Evolutionary conservation across 2,329 filamentous ascomycete species (phyloP), one percentile per base, ranked within the genome.

Genomic region (Davidsoniella australis): DNA sequence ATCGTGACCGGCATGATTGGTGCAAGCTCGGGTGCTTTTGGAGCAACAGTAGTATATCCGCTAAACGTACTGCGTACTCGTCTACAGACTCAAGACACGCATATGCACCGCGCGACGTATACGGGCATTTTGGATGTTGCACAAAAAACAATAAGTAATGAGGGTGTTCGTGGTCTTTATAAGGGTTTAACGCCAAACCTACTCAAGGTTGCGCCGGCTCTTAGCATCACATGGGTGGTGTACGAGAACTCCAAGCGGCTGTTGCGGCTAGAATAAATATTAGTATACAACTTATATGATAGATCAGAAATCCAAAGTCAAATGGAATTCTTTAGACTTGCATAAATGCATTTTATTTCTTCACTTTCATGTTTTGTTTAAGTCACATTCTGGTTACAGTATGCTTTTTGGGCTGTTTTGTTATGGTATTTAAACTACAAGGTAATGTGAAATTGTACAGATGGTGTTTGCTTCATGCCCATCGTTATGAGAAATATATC

Each of bases 151-250:
- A 68, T 94, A 36, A 72, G 79, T 57, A 78, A 82, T 45, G 91
- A 98, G 65, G 91, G 91, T 1, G 62, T 84, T 37, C 74, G 84
- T 52, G 91, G 91, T 2, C 69, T 98, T 51, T 98, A 94, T 71
- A 94, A 93, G 65, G 91, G 91, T 1, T 70, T 96, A 55, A 94
- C 89, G 40, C 91, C 91, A 4, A 98, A 96, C 61, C 69, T 98
- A 38, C 71, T 98, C 57, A 98, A 98, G 69, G 91, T 98, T 36
- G 87, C 91, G 8, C 91, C 91, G 2, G 87, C 91, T 26, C 81
- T 98, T 48, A 94, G 87, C 58, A 96, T 98, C 62, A 88, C 86
- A 49, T 94, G 91, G 71, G 78, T 94, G 59, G 83, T 91, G 53
- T 94, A 94, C 61, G 87, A 94, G 66, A 91, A 91, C 60, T 78